Percentiles rank a stretch among this genome's conserved stretches.
phyloP scores from a whole-genome alignment of 805 yeast species.

The Candida berthetii region DNA sequence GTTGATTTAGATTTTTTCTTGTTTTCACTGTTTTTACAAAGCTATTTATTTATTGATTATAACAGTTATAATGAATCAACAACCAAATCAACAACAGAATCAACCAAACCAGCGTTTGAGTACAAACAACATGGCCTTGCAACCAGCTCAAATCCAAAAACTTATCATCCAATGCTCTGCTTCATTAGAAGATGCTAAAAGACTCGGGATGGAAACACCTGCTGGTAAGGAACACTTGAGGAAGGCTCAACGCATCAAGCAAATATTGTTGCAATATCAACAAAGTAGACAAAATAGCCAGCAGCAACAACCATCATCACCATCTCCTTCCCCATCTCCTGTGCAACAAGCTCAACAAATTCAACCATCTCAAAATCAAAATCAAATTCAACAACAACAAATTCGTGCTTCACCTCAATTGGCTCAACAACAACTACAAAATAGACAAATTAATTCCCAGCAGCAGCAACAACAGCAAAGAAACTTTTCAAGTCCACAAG shows the following conservation, averaged over 20 bases:
- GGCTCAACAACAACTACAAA: background rate
- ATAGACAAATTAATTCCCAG: background rate
- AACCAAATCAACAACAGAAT: background rate
- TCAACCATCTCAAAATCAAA: conserved; percentile 4
- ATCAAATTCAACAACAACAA: background rate
- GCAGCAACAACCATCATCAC: conserved; percentile 14
- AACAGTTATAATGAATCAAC: background rate
- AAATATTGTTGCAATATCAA: conserved; percentile 48
- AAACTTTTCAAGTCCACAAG: too few species aligned
- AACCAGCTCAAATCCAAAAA: conserved; percentile 32
- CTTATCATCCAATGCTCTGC: conserved; percentile 52
- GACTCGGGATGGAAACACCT: conserved; percentile 51
- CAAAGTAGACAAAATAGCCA: conserved; percentile 23
- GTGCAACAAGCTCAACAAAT: background rate
- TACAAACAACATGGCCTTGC: conserved; percentile 5
- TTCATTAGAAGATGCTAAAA: conserved; percentile 57
- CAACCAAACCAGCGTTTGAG: background rate
- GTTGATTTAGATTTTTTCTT: too few species aligned
- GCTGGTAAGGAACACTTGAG: conserved; percentile 57
- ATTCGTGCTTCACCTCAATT: too few species aligned
- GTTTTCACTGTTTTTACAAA: too few species aligned
- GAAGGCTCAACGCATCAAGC: conserved; percentile 59
- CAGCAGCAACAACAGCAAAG: background rate
- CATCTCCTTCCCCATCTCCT: conserved; percentile 7
- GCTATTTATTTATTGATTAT: background rate